Base-by-base conservation (phyloP, 1,284 basidiomycete genomes). In the Puccinia polysora region DNA sequence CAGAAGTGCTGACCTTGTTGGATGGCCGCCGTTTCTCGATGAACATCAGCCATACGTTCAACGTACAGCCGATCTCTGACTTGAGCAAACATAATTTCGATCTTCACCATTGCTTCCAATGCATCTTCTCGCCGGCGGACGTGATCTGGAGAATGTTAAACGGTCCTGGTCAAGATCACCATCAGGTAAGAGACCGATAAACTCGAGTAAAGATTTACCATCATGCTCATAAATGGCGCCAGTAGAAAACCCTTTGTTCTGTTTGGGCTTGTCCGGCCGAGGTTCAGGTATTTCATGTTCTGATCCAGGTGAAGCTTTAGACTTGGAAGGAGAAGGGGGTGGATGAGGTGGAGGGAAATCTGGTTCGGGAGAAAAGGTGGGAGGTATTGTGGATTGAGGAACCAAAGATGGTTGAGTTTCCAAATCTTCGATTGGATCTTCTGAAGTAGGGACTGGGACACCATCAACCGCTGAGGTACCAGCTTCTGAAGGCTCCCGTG, bases 31-130 rank as follows among this genome's bases (percentile, higher is more conserved):
- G 83, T 82, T 76, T 85, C 84, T 40, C 80, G 79, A 23, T 82
- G 82, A 50, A 84, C 81, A 74, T 85, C 84, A 65, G 83, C 81
- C 77, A 84, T 81, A 4, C 84, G 78, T 75, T 85, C 84, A 38
- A 84, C 77, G 76, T 84, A 85, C 23, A 85, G 80, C 43, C 82
- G 79, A 76, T 85, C 84, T 30, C 84, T 77, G 50, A 85, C 76
- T 40, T 82, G 80, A 0, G 84, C 84, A 74, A 85, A 84, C 43
- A 83, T 82, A 75, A 85, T 81, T 76, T 85, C 84, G 58, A 85
- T 83, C 74, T 81, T 81, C 23, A 84, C 80, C 30, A 85, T 77
- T 0, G 81, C 81, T 53, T 83, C 82, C 76, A 85, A 81, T 2
- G 83, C 83, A 49, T 84, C 83, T 30, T 63, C 69, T 43, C 69